A percentile compares a stretch with the other conserved stretches of the same genome.
These are phyloP conservation scores for Cyclotella baltica DNA, from an alignment of 108 stramenopile genomes.

Conservation along the genomic window DNA sequence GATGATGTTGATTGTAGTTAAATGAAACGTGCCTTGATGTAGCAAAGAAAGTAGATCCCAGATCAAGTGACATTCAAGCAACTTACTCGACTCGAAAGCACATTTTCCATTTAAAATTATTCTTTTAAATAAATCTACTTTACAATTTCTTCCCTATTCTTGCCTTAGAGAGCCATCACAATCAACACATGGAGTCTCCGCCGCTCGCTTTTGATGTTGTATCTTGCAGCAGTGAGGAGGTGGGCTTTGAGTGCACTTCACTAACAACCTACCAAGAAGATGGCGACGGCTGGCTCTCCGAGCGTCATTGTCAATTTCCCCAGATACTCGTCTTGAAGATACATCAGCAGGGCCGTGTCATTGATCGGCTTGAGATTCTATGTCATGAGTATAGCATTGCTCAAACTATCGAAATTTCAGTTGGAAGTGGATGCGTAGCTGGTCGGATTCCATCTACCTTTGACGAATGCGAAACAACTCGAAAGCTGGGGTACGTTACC, in stretches of 20 bases:
- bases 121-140: too few relatives aligned
- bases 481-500: slow-evolving; percentile 56
- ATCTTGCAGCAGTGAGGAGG: slow-evolving; percentile 33
- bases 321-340: slow-evolving; percentile 23
- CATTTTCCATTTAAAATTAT: too few relatives aligned
- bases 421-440: slow-evolving; percentile 38
- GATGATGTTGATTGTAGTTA: too few relatives aligned
- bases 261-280: slow-evolving; percentile 30
- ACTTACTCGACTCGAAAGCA: too few relatives aligned
- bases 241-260: slow-evolving; percentile 18
- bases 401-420: slow-evolving; percentile 46
- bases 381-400: slow-evolving; percentile 46
- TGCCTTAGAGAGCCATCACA: too few relatives aligned
- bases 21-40: too few relatives aligned
- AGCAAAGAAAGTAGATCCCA: too few relatives aligned
- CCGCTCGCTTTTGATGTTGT: slow-evolving; percentile 30
- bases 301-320: not conserved
- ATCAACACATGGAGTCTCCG: too few relatives aligned
- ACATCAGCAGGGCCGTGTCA: slow-evolving; percentile 15
- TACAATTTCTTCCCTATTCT: too few relatives aligned
- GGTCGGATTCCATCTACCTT: slow-evolving; percentile 26
- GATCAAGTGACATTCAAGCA: too few relatives aligned
- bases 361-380: slow-evolving; percentile 43
- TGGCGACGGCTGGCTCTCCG: slow-evolving; percentile 35
- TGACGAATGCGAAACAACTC: slow-evolving; percentile 38